phyloP scores from a whole-genome alignment of 2,329 filamentous ascomycete species.

The Metarhizium brunneum region DNA sequence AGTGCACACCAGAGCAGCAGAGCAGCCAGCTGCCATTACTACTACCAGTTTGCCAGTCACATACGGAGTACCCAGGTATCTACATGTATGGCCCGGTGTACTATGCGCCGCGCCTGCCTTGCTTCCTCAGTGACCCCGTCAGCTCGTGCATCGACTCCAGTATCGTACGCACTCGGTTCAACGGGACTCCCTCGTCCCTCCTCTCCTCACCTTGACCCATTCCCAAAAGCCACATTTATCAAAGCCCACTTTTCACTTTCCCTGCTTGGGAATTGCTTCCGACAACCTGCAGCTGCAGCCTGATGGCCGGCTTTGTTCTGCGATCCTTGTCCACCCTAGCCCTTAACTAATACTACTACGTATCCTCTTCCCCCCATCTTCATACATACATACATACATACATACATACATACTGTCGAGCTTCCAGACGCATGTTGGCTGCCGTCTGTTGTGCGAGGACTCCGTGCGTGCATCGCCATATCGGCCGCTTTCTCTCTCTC shows the following conservation, averaged over 20 bases:
- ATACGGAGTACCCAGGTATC: too few species aligned
- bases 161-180: too few species aligned
- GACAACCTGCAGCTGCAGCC: conserved; percentile 1
- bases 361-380: neutral
- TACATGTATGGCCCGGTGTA: too few species aligned
- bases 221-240: neutral
- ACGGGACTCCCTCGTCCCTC: too few species aligned
- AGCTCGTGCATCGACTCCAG: too few species aligned
- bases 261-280: neutral
- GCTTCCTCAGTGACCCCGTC: neutral
- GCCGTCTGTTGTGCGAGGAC: neutral
- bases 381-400: neutral
- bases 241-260: neutral
- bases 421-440: neutral
- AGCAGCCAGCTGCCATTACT: neutral
- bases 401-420: neutral
- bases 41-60: too few species aligned
- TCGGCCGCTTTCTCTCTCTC: neutral
- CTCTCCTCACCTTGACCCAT: neutral
- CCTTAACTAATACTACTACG: neutral
- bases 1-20: neutral
- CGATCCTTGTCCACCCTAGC: neutral
- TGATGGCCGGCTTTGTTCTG: neutral
- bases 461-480: neutral
- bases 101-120: neutral